These are phyloP conservation scores for Curvularia spicifera DNA, from an alignment of 2,329 filamentous ascomycete species.

Conservation along the genomic window DNA sequence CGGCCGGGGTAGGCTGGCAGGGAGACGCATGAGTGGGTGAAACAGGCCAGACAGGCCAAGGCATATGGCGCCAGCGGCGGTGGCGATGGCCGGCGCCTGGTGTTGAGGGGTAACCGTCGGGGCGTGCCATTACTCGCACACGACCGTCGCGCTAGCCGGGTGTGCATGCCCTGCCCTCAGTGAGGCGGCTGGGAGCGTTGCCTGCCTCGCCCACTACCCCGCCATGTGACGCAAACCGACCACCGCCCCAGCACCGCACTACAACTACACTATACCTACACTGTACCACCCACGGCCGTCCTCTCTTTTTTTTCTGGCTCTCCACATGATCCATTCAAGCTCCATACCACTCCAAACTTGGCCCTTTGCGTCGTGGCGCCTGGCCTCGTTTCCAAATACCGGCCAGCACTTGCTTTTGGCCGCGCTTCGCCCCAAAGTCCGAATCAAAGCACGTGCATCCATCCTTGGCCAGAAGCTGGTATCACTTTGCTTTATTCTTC, in stretches of 20 bases:
- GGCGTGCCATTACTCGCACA: slow-evolving; percentile 12
- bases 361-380: not conserved
- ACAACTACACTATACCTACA: not conserved
- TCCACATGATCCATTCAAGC: not conserved
- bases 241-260: not conserved
- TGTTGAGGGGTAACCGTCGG: slow-evolving; percentile 36
- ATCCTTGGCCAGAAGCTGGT: slow-evolving; percentile 6
- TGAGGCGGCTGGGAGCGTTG: not conserved
- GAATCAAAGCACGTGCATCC: slow-evolving; percentile 1
- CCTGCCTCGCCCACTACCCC: not conserved
- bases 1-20: not conserved
- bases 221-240: slow-evolving; percentile 2
- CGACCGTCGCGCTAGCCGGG: slow-evolving; percentile 3
- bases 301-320: not conserved
- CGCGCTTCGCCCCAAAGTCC: not conserved
- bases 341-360: not conserved
- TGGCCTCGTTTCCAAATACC: not conserved
- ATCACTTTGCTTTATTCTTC: slow-evolving; percentile 15
- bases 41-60: slow-evolving; percentile 27
- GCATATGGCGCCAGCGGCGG: slow-evolving; percentile 27
- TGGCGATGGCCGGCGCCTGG: slow-evolving; percentile 36
- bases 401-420: not conserved
- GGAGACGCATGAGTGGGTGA: slow-evolving; percentile 23
- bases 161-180: not conserved
- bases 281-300: no score